A percentile compares a stretch with the other conserved stretches of the same genome.
Evolutionary conservation across 2,329 filamentous ascomycete genomes (phyloP).

Genomic region (Talaromyces sp.): DNA sequence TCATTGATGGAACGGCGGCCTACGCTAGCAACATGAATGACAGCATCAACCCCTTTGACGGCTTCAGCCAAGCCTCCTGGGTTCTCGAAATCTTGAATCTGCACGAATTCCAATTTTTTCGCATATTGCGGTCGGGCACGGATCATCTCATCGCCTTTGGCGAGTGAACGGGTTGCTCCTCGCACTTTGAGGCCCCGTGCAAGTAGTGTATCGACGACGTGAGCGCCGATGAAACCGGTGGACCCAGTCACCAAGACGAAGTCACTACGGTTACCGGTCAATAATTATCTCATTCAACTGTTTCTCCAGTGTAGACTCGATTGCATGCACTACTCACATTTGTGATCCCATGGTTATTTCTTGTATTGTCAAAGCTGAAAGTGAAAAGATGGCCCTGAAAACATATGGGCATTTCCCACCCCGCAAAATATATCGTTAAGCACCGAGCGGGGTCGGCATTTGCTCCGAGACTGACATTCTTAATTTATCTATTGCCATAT

Average conservation of each 20-base stretch:
- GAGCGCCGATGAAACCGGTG: conserved; percentile 30
- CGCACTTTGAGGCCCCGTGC: conserved; percentile 20
- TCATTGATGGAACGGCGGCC: not conserved
- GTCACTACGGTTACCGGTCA: not conserved
- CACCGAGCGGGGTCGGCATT: not conserved
- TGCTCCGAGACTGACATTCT: not conserved
- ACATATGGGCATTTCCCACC: not conserved
- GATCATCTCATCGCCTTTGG: conserved; percentile 18
- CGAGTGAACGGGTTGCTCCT: conserved; percentile 18
- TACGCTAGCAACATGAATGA: conserved; percentile 18
- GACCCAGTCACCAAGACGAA: conserved; percentile 27
- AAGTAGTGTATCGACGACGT: conserved; percentile 23
- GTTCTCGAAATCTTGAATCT: conserved; percentile 14
- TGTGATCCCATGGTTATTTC: not conserved
- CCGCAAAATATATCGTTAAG: not conserved
- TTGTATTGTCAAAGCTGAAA: not conserved
- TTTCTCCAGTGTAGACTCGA: no score
- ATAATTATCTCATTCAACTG: not conserved
- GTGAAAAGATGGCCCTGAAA: not conserved
- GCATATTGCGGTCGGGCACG: conserved; percentile 16
- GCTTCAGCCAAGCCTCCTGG: conserved; percentile 10
- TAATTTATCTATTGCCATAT: not conserved
- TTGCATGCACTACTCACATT: not conserved
- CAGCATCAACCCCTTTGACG: conserved; percentile 14
- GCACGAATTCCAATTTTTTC: conserved; percentile 14